These are phyloP conservation scores for Aspergillus steynii DNA, from an alignment of 495 filamentous ascomycete genomes.

Conservation along the genomic window DNA sequence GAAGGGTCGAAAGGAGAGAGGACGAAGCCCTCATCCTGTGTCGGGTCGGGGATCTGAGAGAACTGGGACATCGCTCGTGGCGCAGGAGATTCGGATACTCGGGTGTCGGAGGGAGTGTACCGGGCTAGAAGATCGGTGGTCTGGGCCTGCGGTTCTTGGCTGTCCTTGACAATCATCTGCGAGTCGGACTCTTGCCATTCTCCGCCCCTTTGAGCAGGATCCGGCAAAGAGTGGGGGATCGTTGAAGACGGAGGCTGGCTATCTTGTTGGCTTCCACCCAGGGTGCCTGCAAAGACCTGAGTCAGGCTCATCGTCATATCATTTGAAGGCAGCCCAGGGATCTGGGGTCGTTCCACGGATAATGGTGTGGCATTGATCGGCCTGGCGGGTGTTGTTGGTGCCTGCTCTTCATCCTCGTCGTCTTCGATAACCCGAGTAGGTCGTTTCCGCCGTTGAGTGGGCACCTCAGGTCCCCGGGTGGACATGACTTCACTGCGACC, in stretches of 20 bases:
- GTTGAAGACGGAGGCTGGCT: slow-evolving; percentile 44
- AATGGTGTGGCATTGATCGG: slow-evolving; percentile 25
- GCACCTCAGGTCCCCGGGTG: slow-evolving; percentile 27
- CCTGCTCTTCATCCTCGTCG: slow-evolving; percentile 52
- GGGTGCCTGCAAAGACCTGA: slow-evolving; percentile 90
- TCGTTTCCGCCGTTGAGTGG: slow-evolving; percentile 37
- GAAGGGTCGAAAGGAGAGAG: slow-evolving; percentile 54
- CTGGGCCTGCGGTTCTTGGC: slow-evolving; percentile 50
- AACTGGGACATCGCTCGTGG: slow-evolving; percentile 54
- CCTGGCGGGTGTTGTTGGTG: slow-evolving; percentile 36
- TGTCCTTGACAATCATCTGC: slow-evolving; percentile 64
- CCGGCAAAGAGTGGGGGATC: slow-evolving; percentile 51
- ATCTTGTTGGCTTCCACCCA: slow-evolving; percentile 61
- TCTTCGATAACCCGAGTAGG: slow-evolving; percentile 47
- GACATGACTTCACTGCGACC: slow-evolving; percentile 28
- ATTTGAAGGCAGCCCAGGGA: slow-evolving; percentile 56
- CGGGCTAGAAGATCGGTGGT: slow-evolving; percentile 30
- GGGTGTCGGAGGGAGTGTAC: slow-evolving; percentile 33
- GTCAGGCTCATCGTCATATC: slow-evolving; percentile 73
- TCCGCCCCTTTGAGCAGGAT: slow-evolving; percentile 46
- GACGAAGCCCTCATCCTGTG: slow-evolving; percentile 81
- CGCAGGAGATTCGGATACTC: slow-evolving; percentile 46
- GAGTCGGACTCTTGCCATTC: slow-evolving; percentile 45
- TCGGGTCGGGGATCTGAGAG: slow-evolving; percentile 70
- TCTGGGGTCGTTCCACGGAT: slow-evolving; percentile 42